Evolutionary conservation across 352 stramenopile species (phyloP).

Genomic region (Globisporangium spiculum): DNA sequence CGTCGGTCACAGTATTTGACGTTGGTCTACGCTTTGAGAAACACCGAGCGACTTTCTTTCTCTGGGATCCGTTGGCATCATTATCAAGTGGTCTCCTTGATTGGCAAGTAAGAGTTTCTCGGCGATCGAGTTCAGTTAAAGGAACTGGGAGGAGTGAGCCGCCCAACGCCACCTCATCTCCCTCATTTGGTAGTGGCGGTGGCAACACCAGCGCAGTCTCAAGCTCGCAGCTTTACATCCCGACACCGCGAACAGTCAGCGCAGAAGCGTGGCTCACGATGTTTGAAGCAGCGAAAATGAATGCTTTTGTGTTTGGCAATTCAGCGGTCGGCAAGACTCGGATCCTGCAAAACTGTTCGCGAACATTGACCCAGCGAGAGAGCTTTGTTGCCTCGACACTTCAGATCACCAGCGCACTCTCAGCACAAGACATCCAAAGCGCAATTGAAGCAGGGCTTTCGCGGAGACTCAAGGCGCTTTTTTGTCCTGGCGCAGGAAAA

Average conservation of each 20-base stretch:
- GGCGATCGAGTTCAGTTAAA: slow-evolving; percentile 24
- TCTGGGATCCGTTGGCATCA: slow-evolving; percentile 21
- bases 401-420: slow-evolving; percentile 28
- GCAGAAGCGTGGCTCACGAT: slow-evolving; percentile 34
- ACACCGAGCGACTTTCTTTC: slow-evolving; percentile 25
- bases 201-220: neutral
- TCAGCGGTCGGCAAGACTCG: slow-evolving; percentile 51
- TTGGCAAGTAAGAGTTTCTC: slow-evolving; percentile 22
- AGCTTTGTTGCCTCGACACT: slow-evolving; percentile 31
- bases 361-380: slow-evolving; percentile 30
- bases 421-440: slow-evolving; percentile 32
- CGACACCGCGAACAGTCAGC: slow-evolving; percentile 35
- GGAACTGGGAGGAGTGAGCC: neutral
- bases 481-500: slow-evolving; percentile 51
- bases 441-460: slow-evolving; percentile 38
- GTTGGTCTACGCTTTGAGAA: slow-evolving; percentile 36
- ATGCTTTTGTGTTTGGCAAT: slow-evolving; percentile 49
- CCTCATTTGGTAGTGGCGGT: neutral
- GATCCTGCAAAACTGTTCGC: slow-evolving; percentile 36
- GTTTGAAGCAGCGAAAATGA: slow-evolving; percentile 35
- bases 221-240: slow-evolving; percentile 38
- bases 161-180: neutral
- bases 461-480: slow-evolving; percentile 53
- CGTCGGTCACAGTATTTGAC: slow-evolving; percentile 35
- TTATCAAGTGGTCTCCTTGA: slow-evolving; percentile 23